Percentiles rank a stretch among this genome's conserved stretches.
Conservation (phyloP, 768 basidiomycete genomes). For the Hebeloma cylindrosporum region DNA sequence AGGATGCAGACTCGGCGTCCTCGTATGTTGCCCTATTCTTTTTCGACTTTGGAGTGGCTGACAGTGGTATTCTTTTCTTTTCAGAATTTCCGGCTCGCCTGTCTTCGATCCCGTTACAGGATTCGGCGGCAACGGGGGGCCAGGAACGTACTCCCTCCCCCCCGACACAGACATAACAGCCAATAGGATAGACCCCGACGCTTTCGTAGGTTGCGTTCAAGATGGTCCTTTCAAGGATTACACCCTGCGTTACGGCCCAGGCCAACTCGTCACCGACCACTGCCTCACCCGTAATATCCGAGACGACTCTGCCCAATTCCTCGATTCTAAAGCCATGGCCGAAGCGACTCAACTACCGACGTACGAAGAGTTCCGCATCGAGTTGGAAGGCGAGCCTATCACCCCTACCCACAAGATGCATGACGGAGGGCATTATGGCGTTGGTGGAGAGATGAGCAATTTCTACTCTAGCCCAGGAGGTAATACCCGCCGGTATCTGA, state of each 20-base stretch:
- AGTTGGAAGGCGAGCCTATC: slow-evolving; percentile 36
- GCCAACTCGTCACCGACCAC: slow-evolving; percentile 29
- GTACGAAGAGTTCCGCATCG: slow-evolving; percentile 35
- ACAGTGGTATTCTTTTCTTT: no score
- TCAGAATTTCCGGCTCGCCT: slow-evolving; percentile 31
- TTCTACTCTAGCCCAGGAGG: slow-evolving; percentile 40
- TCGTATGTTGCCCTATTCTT: slow-evolving; percentile 5
- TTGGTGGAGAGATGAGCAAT: slow-evolving; percentile 35
- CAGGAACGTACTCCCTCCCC: slow-evolving; percentile 23
- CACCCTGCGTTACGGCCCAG: slow-evolving; percentile 33
- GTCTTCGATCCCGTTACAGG: slow-evolving; percentile 34
- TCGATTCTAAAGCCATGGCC: slow-evolving; percentile 21
- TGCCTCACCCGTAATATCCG: slow-evolving; percentile 36
- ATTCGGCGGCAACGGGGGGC: slow-evolving; percentile 36
- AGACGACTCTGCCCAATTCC: slow-evolving; percentile 16
- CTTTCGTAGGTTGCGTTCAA: slow-evolving; percentile 24
- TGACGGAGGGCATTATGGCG: slow-evolving; percentile 35
- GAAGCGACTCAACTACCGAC: slow-evolving; percentile 23
- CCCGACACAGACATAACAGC: slow-evolving; percentile 11
- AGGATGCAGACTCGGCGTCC: slow-evolving; percentile 28
- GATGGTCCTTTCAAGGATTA: slow-evolving; percentile 35
- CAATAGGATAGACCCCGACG: slow-evolving; percentile 9
- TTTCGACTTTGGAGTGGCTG: background rate
- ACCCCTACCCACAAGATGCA: slow-evolving; percentile 29
- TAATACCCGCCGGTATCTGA: slow-evolving; percentile 7